Evolutionary conservation across 139 green algal species (phyloP).

Genomic region (Bryopsis sp.): DNA sequence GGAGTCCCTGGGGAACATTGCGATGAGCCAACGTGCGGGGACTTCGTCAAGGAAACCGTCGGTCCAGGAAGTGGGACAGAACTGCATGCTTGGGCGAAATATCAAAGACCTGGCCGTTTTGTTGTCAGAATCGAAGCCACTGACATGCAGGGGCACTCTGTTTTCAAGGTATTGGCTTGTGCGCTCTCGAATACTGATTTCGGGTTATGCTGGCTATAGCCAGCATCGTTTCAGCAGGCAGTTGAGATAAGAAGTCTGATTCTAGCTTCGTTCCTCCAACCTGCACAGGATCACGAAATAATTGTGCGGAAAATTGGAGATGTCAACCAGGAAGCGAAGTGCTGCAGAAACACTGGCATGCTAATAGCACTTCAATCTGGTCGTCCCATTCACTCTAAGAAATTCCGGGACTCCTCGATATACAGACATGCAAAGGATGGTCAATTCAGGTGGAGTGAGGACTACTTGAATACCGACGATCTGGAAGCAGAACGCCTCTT

Average conservation of each 20-base stretch:
- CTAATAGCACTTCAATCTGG: constrained; percentile 36
- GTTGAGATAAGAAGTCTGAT: no score
- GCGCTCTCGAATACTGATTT: no score
- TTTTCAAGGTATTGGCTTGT: not conserved
- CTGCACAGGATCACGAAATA: constrained; percentile 27
- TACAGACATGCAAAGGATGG: not conserved
- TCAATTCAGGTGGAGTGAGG: constrained; percentile 24
- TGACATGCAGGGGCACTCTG: constrained; percentile 13
- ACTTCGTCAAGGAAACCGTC: not conserved
- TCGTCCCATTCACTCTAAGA: constrained; percentile 31
- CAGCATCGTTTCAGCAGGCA: no score
- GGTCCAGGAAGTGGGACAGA: not conserved
- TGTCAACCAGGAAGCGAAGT: constrained; percentile 14
- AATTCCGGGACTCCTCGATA: constrained; percentile 26
- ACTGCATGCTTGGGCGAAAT: not conserved
- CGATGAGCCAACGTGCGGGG: constrained; percentile 16
- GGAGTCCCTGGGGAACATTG: constrained; percentile 23
- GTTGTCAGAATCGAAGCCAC: constrained; percentile 33
- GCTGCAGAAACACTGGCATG: constrained; percentile 31
- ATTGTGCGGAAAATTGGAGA: constrained; percentile 48
- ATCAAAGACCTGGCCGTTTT: constrained; percentile 24
- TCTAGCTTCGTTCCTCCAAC: no score
- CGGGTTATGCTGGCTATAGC: no score
- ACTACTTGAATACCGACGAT: constrained; percentile 32
- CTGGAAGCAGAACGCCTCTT: constrained; percentile 60